Percentiles rank a stretch among this genome's conserved stretches.
Evolutionary conservation across 2,329 filamentous ascomycete species (phyloP).

Genomic region (Ceratocystis huliohia): DNA sequence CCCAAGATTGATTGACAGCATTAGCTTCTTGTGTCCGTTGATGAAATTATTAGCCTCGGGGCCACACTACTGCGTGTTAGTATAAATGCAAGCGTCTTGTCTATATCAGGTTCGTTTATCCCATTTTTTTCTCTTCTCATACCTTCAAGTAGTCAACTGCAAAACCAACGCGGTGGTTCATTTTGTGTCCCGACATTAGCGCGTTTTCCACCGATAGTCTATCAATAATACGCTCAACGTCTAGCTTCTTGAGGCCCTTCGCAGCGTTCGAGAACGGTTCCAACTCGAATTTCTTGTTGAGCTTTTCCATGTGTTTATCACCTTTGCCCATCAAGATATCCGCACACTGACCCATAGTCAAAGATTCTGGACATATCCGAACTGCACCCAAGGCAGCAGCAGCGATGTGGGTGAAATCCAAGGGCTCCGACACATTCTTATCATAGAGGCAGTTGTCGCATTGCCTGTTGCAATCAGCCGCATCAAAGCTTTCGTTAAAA

Average conservation of each 20-base stretch:
- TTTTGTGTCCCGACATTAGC: conserved; percentile 52
- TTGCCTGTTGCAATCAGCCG: conserved; percentile 54
- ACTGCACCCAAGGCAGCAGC: conserved; percentile 52
- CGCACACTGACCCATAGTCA: conserved; percentile 70
- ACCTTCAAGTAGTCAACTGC: conserved; percentile 61
- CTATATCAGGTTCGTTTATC: no score
- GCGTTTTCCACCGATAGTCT: conserved; percentile 61
- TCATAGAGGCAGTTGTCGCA: conserved; percentile 81
- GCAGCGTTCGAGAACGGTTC: conserved; percentile 52
- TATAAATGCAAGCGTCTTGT: neutral
- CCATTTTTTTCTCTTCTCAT: conserved; percentile 20
- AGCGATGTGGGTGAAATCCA: conserved; percentile 68
- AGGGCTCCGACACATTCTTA: conserved; percentile 53
- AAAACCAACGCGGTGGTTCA: conserved; percentile 50
- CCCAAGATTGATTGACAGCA: conserved; percentile 33
- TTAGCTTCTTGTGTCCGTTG: conserved; percentile 34
- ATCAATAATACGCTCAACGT: conserved; percentile 75
- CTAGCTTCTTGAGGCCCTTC: conserved; percentile 55
- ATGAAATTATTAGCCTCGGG: conserved; percentile 34
- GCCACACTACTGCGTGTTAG: conserved; percentile 29
- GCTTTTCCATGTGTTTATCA: conserved; percentile 13
- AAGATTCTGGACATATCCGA: conserved; percentile 45
- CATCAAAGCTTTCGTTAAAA: conserved; percentile 74
- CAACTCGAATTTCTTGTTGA: conserved; percentile 1
- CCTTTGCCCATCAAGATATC: conserved; percentile 60